phyloP scores from a whole-genome alignment of 2,329 filamentous ascomycete species.

The Trichoderma gracile region DNA sequence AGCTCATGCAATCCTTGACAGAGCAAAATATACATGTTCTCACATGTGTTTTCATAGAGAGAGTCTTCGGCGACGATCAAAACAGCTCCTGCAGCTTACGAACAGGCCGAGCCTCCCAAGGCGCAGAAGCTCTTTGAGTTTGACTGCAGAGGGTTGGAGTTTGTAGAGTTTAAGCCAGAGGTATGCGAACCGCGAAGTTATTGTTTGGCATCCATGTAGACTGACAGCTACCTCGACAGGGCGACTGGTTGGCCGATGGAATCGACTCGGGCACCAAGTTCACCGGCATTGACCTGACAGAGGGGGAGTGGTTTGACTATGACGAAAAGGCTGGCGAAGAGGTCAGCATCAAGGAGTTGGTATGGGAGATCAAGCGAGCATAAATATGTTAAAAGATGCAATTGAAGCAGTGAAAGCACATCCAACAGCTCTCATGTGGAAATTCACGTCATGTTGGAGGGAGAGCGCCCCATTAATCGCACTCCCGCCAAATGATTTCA shows the following conservation, averaged over 20 bases:
- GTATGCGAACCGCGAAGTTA: conserved; percentile 47
- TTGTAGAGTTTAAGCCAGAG: conserved; percentile 86
- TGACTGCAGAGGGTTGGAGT: conserved; percentile 92
- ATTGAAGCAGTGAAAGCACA: neutral
- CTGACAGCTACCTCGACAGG: conserved; percentile 50
- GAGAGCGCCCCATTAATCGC: neutral
- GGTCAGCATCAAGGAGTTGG: conserved; percentile 86
- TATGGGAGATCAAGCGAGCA: conserved; percentile 78
- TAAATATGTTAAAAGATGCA: conserved; percentile 43
- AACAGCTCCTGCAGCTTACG: conserved; percentile 69
- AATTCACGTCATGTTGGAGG: neutral
- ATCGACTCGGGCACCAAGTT: conserved; percentile 81
- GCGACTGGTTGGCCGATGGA: conserved; percentile 86
- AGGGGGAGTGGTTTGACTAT: conserved; percentile 98
- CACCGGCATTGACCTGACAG: conserved; percentile 73
- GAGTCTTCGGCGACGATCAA: conserved; percentile 86
- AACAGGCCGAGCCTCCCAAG: conserved; percentile 70
- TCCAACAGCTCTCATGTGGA: neutral
- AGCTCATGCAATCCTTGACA: neutral
- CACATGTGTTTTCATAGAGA: conserved; percentile 51
- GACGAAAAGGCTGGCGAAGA: conserved; percentile 92
- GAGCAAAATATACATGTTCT: neutral
- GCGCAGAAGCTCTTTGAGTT: conserved; percentile 80
- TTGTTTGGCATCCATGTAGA: neutral
- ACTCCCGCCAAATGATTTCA: conserved; percentile 3